Conservation (phyloP, 331 rosid genomes). For the Arachis monticola region DNA sequence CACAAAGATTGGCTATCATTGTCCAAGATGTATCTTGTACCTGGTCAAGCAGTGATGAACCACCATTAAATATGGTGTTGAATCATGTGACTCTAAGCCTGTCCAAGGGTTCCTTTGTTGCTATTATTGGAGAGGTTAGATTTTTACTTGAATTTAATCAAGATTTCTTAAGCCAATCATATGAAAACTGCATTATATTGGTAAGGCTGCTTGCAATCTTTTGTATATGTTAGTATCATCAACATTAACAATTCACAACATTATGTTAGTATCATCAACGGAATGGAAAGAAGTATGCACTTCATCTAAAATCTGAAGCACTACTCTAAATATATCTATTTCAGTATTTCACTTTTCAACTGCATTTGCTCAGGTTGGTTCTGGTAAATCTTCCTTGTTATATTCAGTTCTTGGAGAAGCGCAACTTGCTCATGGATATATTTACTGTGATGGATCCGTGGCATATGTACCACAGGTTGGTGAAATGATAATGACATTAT, state of each 20-base stretch:
- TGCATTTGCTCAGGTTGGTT: conserved; percentile 84
- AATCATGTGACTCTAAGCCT: conserved; percentile 67
- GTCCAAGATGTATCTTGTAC: conserved; percentile 70
- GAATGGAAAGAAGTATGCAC: conserved; percentile 16
- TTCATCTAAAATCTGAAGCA: conserved; percentile 22
- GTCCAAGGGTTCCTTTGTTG: conserved; percentile 76
- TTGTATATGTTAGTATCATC: conserved; percentile 12
- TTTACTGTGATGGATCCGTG: conserved; percentile 61
- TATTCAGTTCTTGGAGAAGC: conserved; percentile 83
- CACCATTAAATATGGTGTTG: conserved; percentile 58
- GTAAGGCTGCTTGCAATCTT: conserved; percentile 25
- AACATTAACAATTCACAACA: conserved; percentile 15
- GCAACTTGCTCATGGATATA: conserved; percentile 66
- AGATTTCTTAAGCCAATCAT: conserved; percentile 24
- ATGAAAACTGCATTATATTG: conserved; percentile 15
- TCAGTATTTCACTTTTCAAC: conserved; percentile 7
- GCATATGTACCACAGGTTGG: conserved; percentile 96
- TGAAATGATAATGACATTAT: conserved; percentile 21
- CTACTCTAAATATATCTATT: background rate
- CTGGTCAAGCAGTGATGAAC: conserved; percentile 82
- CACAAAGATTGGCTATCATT: conserved; percentile 57
- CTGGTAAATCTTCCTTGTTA: conserved; percentile 88
- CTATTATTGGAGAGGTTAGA: conserved; percentile 88
- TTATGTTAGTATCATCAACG: conserved; percentile 17
- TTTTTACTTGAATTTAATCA: conserved; percentile 32